phyloP scores from a whole-genome alignment of 805 yeast species.

The Starmerella powellii region DNA sequence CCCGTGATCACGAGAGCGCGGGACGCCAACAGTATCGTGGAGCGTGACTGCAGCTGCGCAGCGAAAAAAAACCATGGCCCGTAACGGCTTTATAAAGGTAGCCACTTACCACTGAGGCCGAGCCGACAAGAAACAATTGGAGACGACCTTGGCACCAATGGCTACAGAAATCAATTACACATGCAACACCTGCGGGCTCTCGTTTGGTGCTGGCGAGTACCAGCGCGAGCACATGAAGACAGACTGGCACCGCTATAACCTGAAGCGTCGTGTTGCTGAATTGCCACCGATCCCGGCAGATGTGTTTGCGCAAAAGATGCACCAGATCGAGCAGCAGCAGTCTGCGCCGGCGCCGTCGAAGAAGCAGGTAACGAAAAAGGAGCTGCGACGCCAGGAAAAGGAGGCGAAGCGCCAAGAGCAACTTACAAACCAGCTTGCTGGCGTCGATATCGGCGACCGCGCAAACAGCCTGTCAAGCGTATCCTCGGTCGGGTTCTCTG shows the following conservation, averaged over 20 bases:
- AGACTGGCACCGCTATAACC: constrained; percentile 95
- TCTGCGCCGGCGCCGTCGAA: constrained; percentile 11
- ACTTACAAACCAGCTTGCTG: constrained; percentile 4
- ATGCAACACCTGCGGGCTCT: constrained; percentile 79
- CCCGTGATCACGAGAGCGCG: not conserved
- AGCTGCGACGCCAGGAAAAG: constrained; percentile 28
- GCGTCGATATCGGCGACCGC: constrained; percentile 2
- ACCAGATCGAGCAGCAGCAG: constrained; percentile 26
- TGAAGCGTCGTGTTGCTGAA: constrained; percentile 83
- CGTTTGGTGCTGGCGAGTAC: constrained; percentile 66
- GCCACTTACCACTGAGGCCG: too few species aligned
- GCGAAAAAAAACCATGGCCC: too few species aligned
- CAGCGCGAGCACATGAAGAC: constrained; percentile 93
- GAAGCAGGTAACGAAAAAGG: constrained; percentile 31
- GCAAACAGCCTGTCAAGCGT: constrained; percentile 4
- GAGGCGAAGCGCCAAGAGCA: constrained; percentile 14
- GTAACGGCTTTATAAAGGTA: too few species aligned
- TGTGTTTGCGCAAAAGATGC: constrained; percentile 58
- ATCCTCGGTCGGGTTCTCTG: constrained; percentile 13
- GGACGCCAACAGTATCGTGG: not conserved
- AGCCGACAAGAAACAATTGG: too few species aligned
- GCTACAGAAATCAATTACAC: constrained; percentile 35
- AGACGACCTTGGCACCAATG: not conserved
- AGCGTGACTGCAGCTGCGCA: too few species aligned
- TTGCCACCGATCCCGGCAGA: constrained; percentile 62